Percentiles rank a stretch among this genome's conserved stretches.
phyloP scores from a whole-genome alignment of 2,329 filamentous ascomycete genomes.

The Claviceps fusiformis region DNA sequence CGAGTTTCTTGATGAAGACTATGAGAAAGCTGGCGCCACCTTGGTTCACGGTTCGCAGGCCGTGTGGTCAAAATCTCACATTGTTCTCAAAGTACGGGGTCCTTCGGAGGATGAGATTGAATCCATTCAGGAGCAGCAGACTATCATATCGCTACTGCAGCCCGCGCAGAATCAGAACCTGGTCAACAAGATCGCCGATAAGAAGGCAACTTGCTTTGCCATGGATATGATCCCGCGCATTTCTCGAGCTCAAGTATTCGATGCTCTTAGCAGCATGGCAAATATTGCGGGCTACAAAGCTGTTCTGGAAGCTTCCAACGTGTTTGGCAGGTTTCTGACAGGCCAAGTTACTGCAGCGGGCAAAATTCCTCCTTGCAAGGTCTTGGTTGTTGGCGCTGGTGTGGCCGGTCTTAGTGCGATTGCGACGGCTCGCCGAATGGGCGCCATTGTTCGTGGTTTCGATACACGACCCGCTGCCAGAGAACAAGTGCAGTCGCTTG shows the following conservation, averaged over 20 bases:
- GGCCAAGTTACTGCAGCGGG: slow-evolving; percentile 85
- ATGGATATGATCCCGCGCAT: slow-evolving; percentile 93
- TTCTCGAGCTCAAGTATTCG: slow-evolving; percentile 76
- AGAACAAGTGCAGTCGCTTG: slow-evolving; percentile 81
- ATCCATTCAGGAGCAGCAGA: slow-evolving; percentile 53
- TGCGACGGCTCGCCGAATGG: slow-evolving; percentile 71
- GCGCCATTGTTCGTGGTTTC: slow-evolving; percentile 80
- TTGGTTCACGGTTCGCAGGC: slow-evolving; percentile 51
- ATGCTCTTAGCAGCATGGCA: slow-evolving; percentile 83
- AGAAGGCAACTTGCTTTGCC: slow-evolving; percentile 64
- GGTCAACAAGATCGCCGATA: slow-evolving; percentile 57
- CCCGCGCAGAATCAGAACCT: slow-evolving; percentile 66
- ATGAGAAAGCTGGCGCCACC: slow-evolving; percentile 64
- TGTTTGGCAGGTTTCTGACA: slow-evolving; percentile 77
- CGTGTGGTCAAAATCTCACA: slow-evolving; percentile 65
- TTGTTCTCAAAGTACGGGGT: slow-evolving; percentile 72
- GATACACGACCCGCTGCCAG: slow-evolving; percentile 80
- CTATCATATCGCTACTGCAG: slow-evolving; percentile 72
- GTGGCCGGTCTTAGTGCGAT: slow-evolving; percentile 84
- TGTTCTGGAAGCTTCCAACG: slow-evolving; percentile 77
- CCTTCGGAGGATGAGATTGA: slow-evolving; percentile 59
- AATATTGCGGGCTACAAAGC: slow-evolving; percentile 93
- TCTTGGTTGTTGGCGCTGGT: slow-evolving; percentile 79
- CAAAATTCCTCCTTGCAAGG: slow-evolving; percentile 81
- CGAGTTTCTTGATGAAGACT: slow-evolving; percentile 65